phyloP scores from a whole-genome alignment of 1,284 basidiomycete genomes.

The Mycena citricolor region DNA sequence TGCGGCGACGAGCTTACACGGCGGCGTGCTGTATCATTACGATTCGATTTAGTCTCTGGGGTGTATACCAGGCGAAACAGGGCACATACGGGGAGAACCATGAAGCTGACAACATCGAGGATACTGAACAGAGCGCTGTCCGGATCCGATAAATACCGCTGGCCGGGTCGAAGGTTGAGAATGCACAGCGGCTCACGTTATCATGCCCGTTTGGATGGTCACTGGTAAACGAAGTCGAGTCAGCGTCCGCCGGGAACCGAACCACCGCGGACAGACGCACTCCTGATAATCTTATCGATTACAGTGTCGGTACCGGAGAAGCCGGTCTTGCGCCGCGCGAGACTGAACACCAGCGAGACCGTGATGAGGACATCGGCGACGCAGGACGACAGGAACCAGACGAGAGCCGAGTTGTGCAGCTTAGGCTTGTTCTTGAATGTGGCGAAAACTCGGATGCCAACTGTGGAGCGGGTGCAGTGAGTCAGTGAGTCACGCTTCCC shows the following conservation, averaged over 20 bases:
- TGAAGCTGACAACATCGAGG: slow-evolving; percentile 46
- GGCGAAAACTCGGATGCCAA: slow-evolving; percentile 27
- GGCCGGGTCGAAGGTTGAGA: not conserved
- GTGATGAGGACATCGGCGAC: slow-evolving; percentile 49
- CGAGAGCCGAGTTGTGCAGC: slow-evolving; percentile 42
- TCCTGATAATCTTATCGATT: slow-evolving; percentile 46
- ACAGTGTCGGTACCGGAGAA: slow-evolving; percentile 44
- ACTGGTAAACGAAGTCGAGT: slow-evolving; percentile 29
- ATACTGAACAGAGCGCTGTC: slow-evolving; percentile 39
- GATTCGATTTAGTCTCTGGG: not conserved
- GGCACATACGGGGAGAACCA: slow-evolving; percentile 33
- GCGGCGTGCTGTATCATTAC: slow-evolving; percentile 34
- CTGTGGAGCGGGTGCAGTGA: slow-evolving; percentile 5
- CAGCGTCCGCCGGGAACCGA: not conserved
- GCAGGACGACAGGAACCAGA: slow-evolving; percentile 49
- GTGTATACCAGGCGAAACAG: not conserved
- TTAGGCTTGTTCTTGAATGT: slow-evolving; percentile 42
- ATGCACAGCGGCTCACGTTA: slow-evolving; percentile 38
- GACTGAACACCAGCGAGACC: slow-evolving; percentile 39
- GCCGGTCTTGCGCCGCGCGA: slow-evolving; percentile 47
- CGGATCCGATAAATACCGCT: slow-evolving; percentile 8
- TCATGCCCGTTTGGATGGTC: slow-evolving; percentile 48
- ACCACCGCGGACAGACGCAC: slow-evolving; percentile 27
- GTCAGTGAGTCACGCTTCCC: too few relatives aligned
- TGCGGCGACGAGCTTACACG: slow-evolving; percentile 30